Evolutionary conservation across 2,329 filamentous ascomycete species (phyloP).

Genomic region (Stemphylium beticola): DNA sequence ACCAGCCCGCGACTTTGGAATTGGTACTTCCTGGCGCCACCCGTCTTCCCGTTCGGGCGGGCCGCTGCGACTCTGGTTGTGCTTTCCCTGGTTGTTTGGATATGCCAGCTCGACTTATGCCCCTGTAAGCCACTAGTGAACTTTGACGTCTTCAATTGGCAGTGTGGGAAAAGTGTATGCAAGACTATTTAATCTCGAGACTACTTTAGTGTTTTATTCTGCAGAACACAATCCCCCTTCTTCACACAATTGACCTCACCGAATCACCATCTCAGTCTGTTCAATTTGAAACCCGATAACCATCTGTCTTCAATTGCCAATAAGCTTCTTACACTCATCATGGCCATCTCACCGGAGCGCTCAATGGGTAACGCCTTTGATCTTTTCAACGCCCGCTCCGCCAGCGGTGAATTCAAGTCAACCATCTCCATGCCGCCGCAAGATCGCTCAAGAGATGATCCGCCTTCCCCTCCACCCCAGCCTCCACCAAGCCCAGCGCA

Average conservation of each 20-base stretch:
- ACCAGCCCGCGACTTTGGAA: conserved; percentile 31
- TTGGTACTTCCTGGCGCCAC: conserved; percentile 32
- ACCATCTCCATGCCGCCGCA: conserved; percentile 14
- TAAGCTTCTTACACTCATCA: not conserved
- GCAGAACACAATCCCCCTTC: conserved; percentile 1
- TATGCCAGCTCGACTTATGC: conserved; percentile 34
- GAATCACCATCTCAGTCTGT: not conserved
- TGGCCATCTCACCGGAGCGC: conserved; percentile 1
- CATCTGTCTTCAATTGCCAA: not conserved
- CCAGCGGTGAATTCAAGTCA: not conserved
- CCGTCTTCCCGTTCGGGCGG: conserved; percentile 47
- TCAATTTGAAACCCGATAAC: not conserved
- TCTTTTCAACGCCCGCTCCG: not conserved
- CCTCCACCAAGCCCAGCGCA: conserved; percentile 48
- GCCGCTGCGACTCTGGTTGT: conserved; percentile 43
- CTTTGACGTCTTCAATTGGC: not conserved
- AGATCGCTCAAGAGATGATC: conserved; percentile 44
- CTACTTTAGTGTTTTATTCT: conserved; percentile 25
- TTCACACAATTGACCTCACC: not conserved
- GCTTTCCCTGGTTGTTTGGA: conserved; percentile 24
- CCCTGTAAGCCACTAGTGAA: conserved; percentile 26
- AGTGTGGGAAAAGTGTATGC: conserved; percentile 10
- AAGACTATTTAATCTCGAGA: conserved; percentile 39
- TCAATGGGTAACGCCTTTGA: not conserved
- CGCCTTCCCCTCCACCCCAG: conserved; percentile 49